A percentile compares a stretch with the other conserved stretches of the same genome.
phyloP scores from a whole-genome alignment of 371 early-diverging fungal genomes.

The Mortierella sp. region DNA sequence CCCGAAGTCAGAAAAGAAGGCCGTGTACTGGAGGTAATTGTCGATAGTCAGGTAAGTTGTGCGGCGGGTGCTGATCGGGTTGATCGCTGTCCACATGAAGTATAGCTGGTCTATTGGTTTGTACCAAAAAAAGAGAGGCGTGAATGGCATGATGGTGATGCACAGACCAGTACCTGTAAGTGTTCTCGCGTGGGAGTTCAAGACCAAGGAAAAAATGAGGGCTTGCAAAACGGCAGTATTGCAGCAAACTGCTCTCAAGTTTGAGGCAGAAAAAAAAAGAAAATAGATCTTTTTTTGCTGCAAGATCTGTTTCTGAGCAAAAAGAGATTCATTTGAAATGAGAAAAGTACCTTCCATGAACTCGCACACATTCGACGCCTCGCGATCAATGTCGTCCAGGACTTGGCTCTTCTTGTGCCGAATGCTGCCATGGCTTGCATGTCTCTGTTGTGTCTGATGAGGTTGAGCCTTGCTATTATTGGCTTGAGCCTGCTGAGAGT shows the following conservation, averaged over 20 bases:
- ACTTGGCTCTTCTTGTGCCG: background rate
- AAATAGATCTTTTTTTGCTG: background rate
- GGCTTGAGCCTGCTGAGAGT: background rate
- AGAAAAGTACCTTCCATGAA: slow-evolving; percentile 34
- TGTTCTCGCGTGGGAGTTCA: background rate
- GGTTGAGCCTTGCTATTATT: background rate
- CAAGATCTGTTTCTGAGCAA: background rate
- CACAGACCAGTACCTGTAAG: slow-evolving; percentile 3
- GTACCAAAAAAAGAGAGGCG: background rate
- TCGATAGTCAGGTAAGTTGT: slow-evolving; percentile 56
- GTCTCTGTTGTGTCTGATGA: background rate
- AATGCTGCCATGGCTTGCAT: background rate
- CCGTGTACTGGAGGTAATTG: slow-evolving; percentile 40
- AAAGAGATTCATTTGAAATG: background rate
- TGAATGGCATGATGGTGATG: background rate
- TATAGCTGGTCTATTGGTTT: slow-evolving; percentile 39
- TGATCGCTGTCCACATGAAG: slow-evolving; percentile 39
- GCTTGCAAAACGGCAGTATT: background rate
- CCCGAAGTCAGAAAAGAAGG: slow-evolving; percentile 70
- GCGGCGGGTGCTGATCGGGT: slow-evolving; percentile 26
- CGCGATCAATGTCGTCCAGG: slow-evolving; percentile 44
- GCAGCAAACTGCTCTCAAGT: background rate
- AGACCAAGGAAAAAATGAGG: background rate
- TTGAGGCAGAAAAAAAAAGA: background rate
- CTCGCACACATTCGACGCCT: slow-evolving; percentile 46